Evolutionary conservation across 2,329 filamentous ascomycete genomes (phyloP).

Genomic region (Colletotrichum liriopes): DNA sequence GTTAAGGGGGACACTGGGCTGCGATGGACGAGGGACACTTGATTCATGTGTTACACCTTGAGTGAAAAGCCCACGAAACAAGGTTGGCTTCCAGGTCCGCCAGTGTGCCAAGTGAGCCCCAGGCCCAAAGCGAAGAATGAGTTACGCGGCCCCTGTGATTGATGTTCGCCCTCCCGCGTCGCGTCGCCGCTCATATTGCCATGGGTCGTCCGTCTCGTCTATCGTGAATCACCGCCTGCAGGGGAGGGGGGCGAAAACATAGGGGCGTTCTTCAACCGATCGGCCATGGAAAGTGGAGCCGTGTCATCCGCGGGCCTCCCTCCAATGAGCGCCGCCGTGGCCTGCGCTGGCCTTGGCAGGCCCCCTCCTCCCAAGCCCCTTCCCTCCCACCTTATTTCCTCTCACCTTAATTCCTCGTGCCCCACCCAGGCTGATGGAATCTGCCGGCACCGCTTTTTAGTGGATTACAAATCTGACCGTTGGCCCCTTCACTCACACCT

Average conservation of each 20-base stretch:
- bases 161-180: not conserved
- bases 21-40: not conserved
- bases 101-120: not conserved
- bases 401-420: not conserved
- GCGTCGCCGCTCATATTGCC: not conserved
- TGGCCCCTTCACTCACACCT: not conserved
- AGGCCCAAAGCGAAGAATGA: not conserved
- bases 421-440: slow-evolving; percentile 15
- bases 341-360: not conserved
- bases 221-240: not conserved
- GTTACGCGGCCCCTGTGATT: not conserved
- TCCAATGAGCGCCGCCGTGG: not conserved
- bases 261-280: not conserved
- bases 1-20: not conserved
- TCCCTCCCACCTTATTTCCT: not conserved
- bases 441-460: slow-evolving; percentile 22
- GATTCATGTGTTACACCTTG: not conserved
- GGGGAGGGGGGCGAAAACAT: not conserved
- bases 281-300: not conserved
- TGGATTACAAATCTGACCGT: slow-evolving; percentile 39
- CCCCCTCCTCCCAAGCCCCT: not conserved
- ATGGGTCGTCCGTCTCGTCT: not conserved
- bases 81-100: not conserved
- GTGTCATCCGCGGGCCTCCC: not conserved
- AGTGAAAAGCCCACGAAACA: not conserved